A percentile compares a stretch with the other conserved stretches of the same genome.
phyloP scores from a whole-genome alignment of 2,329 filamentous ascomycete genomes.

The Arthroderma sp. region DNA sequence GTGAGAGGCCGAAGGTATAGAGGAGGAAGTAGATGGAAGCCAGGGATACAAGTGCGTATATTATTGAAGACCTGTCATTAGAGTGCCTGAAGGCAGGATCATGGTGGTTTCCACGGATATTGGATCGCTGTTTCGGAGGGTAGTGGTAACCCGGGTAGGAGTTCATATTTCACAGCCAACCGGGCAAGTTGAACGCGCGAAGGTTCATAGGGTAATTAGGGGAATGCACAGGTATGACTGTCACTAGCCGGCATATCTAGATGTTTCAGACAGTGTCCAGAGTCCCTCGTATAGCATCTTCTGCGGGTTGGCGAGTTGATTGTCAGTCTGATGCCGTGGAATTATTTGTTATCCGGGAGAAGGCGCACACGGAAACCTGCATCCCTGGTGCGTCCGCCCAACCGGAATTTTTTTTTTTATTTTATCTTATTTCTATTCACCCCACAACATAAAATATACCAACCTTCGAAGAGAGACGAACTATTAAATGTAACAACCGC shows the following conservation, averaged over 20 bases:
- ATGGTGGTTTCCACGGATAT: conserved; percentile 21
- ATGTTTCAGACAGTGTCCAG: not conserved
- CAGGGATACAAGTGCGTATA: conserved; percentile 20
- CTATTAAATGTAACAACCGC: too few relatives aligned
- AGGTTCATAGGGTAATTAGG: not conserved
- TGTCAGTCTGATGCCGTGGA: not conserved
- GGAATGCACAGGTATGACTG: not conserved
- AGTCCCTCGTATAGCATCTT: not conserved
- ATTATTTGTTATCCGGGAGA: not conserved
- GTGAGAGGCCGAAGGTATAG: conserved; percentile 22
- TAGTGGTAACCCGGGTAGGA: conserved; percentile 6
- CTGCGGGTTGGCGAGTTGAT: not conserved
- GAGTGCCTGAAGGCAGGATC: conserved; percentile 21
- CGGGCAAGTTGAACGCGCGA: not conserved
- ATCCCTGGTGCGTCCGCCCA: conserved; percentile 17
- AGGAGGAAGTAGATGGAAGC: conserved; percentile 23
- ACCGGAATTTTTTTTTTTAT: conserved; percentile 27
- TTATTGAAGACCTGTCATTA: conserved; percentile 22
- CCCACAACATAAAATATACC: not conserved
- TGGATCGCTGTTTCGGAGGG: conserved; percentile 15
- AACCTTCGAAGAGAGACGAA: not conserved
- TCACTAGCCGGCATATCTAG: conserved; percentile 3
- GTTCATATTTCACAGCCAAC: conserved; percentile 7
- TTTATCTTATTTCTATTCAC: conserved; percentile 13
- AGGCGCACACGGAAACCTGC: conserved; percentile 15